These are phyloP conservation scores for Lichtheimia ramosa DNA, from an alignment of 371 early-diverging fungal genomes.

Conservation along the genomic window DNA sequence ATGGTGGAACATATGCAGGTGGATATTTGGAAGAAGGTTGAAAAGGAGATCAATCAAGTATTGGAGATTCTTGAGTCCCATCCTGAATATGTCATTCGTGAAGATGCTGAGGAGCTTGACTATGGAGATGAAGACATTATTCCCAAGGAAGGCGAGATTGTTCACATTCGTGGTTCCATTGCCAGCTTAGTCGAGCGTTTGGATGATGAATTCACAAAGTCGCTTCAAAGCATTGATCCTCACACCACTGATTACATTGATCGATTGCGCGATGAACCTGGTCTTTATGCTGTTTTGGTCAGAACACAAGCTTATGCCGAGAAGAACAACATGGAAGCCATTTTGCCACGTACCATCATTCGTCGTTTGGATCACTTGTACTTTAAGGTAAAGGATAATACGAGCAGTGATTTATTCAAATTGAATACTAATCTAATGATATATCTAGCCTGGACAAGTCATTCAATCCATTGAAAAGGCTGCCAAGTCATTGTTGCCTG, in stretches of 20 bases:
- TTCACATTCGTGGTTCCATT: slow-evolving; percentile 82
- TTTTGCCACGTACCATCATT: slow-evolving; percentile 74
- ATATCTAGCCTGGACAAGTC: slow-evolving; percentile 50
- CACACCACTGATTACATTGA: slow-evolving; percentile 95
- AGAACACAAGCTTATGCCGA: slow-evolving; percentile 85
- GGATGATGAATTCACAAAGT: slow-evolving; percentile 95
- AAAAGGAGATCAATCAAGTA: slow-evolving; percentile 70
- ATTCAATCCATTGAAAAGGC: slow-evolving; percentile 49
- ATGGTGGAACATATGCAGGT: slow-evolving; percentile 70
- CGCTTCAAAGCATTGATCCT: slow-evolving; percentile 94
- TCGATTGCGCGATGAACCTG: slow-evolving; percentile 88
- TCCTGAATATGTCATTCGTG: slow-evolving; percentile 58
- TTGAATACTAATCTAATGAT: no score
- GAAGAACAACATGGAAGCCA: slow-evolving; percentile 56
- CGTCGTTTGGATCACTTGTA: slow-evolving; percentile 94
- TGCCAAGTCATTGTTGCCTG: slow-evolving; percentile 37
- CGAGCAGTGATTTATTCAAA: no score
- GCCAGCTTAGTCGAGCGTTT: slow-evolving; percentile 90
- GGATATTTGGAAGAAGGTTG: slow-evolving; percentile 81
- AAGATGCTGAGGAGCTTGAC: slow-evolving; percentile 66
- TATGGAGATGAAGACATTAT: slow-evolving; percentile 69
- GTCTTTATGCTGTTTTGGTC: slow-evolving; percentile 85
- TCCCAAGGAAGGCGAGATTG: slow-evolving; percentile 50
- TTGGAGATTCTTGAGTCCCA: slow-evolving; percentile 76
- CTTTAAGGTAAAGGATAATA: slow-evolving; percentile 68